Evolutionary conservation across 495 filamentous ascomycete genomes (phyloP).

Genomic region (Hypoxylon intermedium): DNA sequence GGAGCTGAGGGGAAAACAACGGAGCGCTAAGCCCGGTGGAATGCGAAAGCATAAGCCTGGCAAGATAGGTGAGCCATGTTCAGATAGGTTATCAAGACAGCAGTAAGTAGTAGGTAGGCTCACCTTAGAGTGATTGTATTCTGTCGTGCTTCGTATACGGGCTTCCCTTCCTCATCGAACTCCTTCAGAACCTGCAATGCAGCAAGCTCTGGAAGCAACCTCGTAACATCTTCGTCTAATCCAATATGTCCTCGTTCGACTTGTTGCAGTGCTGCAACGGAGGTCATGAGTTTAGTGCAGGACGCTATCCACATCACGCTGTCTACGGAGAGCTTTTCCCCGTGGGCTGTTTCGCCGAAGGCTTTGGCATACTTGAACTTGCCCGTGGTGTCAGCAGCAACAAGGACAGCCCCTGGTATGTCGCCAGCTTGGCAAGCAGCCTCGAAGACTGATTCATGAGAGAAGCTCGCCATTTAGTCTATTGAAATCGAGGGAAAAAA

Average conservation of each 20-base stretch:
- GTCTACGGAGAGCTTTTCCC: slow-evolving; percentile 22
- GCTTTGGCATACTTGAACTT: slow-evolving; percentile 40
- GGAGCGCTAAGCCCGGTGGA: slow-evolving; percentile 31
- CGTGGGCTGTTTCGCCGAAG: slow-evolving; percentile 23
- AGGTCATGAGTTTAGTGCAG: slow-evolving; percentile 48
- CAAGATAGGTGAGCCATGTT: slow-evolving; percentile 31
- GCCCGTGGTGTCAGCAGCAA: slow-evolving; percentile 28
- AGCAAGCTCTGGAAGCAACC: slow-evolving; percentile 43
- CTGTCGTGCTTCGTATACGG: slow-evolving; percentile 22
- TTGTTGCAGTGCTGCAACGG: slow-evolving; percentile 44
- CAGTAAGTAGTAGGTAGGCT: too few relatives aligned
- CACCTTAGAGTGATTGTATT: slow-evolving; percentile 40
- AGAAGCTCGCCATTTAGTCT: slow-evolving; percentile 14
- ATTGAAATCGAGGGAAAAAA: background rate
- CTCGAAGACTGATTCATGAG: slow-evolving; percentile 24
- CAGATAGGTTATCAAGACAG: background rate
- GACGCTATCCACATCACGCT: slow-evolving; percentile 44
- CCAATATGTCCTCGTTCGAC: slow-evolving; percentile 42
- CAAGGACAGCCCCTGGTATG: slow-evolving; percentile 32
- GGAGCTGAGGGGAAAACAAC: slow-evolving; percentile 21
- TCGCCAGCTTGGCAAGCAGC: slow-evolving; percentile 27
- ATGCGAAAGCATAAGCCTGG: slow-evolving; percentile 33
- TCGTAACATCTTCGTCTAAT: slow-evolving; percentile 43
- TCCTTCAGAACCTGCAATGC: slow-evolving; percentile 34
- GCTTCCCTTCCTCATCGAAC: slow-evolving; percentile 32